Percentiles rank a stretch among this genome's conserved stretches.
Conservation (phyloP, 139 green algal genomes). For the Edaphochlamys debaryana region DNA sequence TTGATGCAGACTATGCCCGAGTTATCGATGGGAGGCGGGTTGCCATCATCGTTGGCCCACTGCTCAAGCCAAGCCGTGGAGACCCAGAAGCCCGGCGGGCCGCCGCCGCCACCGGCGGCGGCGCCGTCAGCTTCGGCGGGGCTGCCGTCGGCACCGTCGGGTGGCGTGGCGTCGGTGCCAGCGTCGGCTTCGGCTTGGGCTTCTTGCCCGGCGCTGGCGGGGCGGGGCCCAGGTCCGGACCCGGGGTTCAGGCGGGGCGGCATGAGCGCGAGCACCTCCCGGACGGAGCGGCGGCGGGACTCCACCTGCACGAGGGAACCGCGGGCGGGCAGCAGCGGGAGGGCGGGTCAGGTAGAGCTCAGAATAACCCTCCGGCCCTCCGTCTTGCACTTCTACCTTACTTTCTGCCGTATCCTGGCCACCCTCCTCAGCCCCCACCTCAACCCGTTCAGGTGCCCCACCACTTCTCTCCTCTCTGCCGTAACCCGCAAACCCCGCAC, state of each 20-base stretch:
- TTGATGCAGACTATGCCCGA: constrained; percentile 66
- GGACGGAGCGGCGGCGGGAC: constrained; percentile 11
- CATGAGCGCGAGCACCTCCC: not conserved
- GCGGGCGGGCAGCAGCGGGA: too few relatives aligned
- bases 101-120: not conserved
- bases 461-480: too few relatives aligned
- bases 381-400: too few relatives aligned
- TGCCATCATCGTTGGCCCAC: constrained; percentile 44
- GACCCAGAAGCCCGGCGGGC: constrained; percentile 29
- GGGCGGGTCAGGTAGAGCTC: too few relatives aligned
- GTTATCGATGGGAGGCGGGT: constrained; percentile 60
- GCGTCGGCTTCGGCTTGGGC: not conserved
- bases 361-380: too few relatives aligned
- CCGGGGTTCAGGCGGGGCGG: not conserved
- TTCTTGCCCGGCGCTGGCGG: too few relatives aligned
- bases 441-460: too few relatives aligned
- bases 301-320: too few relatives aligned
- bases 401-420: too few relatives aligned
- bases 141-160: not conserved
- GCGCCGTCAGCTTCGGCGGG: too few relatives aligned
- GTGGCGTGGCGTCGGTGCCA: not conserved
- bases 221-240: not conserved
- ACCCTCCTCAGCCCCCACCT: not conserved
- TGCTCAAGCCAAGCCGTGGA: constrained; percentile 49
- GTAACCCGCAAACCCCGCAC: too few relatives aligned